These are phyloP conservation scores for Aspergillus ochraceoroseus DNA, from an alignment of 2,329 filamentous ascomycete species.

Conservation along the genomic window DNA sequence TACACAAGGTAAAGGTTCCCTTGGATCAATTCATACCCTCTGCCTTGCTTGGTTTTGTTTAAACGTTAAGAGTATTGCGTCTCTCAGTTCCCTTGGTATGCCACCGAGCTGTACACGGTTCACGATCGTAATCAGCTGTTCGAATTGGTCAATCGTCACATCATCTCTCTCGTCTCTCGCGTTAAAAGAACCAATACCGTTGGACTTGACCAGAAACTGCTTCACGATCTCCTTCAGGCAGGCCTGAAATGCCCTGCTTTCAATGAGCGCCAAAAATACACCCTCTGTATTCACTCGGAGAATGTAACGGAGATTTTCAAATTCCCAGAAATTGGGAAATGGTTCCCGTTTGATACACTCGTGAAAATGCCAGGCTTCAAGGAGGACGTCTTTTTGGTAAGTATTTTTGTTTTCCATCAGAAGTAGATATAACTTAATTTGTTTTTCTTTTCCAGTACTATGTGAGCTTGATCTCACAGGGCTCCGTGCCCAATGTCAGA, in stretches of 20 bases:
- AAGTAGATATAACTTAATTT: neutral
- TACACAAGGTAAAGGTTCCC: slow-evolving; percentile 44
- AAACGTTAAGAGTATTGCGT: neutral
- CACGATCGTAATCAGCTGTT: slow-evolving; percentile 47
- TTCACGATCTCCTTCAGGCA: slow-evolving; percentile 39
- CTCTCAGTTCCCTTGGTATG: slow-evolving; percentile 53
- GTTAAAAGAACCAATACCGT: slow-evolving; percentile 45
- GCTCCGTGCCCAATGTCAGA: slow-evolving; percentile 6
- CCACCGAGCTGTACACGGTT: slow-evolving; percentile 44
- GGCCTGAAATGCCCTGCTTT: slow-evolving; percentile 43
- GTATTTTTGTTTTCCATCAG: slow-evolving; percentile 4
- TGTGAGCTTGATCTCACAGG: slow-evolving; percentile 25
- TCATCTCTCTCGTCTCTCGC: slow-evolving; percentile 65
- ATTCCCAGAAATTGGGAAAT: slow-evolving; percentile 27
- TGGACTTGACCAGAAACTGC: slow-evolving; percentile 38
- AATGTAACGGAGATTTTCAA: slow-evolving; percentile 20
- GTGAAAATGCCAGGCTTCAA: slow-evolving; percentile 24
- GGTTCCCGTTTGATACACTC: slow-evolving; percentile 42
- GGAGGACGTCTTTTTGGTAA: slow-evolving; percentile 28
- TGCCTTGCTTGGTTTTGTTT: too few relatives aligned
- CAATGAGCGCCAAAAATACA: slow-evolving; percentile 43
- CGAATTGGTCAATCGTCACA: slow-evolving; percentile 49
- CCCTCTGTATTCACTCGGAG: slow-evolving; percentile 29
- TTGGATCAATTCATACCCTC: too few relatives aligned
- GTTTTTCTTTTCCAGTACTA: slow-evolving; percentile 23